These are phyloP conservation scores for Chamaecrista fasciculata DNA, from an alignment of 306 rosid genomes.

Conservation along the genomic window DNA sequence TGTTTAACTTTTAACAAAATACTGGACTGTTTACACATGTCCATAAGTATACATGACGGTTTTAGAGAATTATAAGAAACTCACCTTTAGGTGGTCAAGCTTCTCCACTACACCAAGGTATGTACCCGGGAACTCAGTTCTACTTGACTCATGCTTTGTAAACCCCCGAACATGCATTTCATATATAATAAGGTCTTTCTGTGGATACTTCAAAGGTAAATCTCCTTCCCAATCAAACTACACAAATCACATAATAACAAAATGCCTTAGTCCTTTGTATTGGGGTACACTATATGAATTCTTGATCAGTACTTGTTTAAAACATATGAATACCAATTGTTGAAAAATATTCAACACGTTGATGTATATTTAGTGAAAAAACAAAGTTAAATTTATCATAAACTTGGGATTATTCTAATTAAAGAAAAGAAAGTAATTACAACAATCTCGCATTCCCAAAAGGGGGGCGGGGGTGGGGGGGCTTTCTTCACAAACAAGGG, in stretches of 20 bases:
- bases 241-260: constrained; percentile 33
- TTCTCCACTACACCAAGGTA: constrained; percentile 92
- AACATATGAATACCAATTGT: neutral
- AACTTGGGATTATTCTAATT: neutral
- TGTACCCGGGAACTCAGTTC: constrained; percentile 74
- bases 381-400: neutral
- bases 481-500: neutral
- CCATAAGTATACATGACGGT: neutral
- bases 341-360: neutral
- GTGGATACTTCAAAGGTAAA: constrained; percentile 73
- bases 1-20: neutral
- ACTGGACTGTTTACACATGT: constrained; percentile 2
- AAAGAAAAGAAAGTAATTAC: neutral
- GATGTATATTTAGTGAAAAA: neutral
- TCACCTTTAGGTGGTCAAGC: constrained; percentile 88
- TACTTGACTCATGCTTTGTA: constrained; percentile 86
- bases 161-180: constrained; percentile 97
- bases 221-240: constrained; percentile 99
- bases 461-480: neutral
- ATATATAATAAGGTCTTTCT: constrained; percentile 79
- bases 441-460: neutral
- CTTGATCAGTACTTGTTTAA: neutral
- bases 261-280: neutral
- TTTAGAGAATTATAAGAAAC: constrained; percentile 24
- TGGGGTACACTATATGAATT: neutral